These are phyloP conservation scores for Pyrrhoderma noxium DNA, from an alignment of 1,284 basidiomycete genomes.

Conservation along the genomic window DNA sequence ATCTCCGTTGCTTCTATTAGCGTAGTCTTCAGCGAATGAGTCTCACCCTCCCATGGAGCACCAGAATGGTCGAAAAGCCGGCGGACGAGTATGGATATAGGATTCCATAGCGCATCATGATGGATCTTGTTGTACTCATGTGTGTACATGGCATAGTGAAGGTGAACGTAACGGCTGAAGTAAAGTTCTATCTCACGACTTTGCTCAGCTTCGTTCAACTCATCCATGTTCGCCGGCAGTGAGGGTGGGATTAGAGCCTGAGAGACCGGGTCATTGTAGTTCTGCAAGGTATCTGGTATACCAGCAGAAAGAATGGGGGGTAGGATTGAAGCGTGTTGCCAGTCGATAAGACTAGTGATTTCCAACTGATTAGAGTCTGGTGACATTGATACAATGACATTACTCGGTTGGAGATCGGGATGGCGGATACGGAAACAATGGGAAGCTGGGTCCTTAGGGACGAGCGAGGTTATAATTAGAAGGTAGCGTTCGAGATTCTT, in stretches of 20 bases:
- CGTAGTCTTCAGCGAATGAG: conserved; percentile 32
- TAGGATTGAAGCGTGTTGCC: conserved; percentile 38
- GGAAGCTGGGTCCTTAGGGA: conserved; percentile 28
- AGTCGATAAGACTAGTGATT: conserved; percentile 32
- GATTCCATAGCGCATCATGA: conserved; percentile 31
- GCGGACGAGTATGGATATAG: conserved; percentile 26
- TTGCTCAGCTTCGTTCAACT: conserved; percentile 27
- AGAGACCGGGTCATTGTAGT: conserved; percentile 36
- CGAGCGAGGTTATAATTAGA: conserved; percentile 30
- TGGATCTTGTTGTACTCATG: conserved; percentile 35
- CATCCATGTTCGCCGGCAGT: conserved; percentile 33
- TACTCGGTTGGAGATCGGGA: conserved; percentile 35
- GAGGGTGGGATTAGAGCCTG: conserved; percentile 30
- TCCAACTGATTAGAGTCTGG: conserved; percentile 28
- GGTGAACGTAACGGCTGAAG: conserved; percentile 38
- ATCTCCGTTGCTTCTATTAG: conserved; percentile 37
- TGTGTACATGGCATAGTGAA: conserved; percentile 37
- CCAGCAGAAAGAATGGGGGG: conserved; percentile 39
- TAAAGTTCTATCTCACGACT: conserved; percentile 27
- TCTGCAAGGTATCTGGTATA: conserved; percentile 39
- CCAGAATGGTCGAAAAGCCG: conserved; percentile 32
- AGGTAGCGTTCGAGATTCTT: conserved; percentile 34
- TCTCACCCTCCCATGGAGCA: conserved; percentile 42
- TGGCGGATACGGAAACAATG: conserved; percentile 37
- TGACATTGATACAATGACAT: conserved; percentile 32